Percentiles rank a stretch among this genome's conserved stretches.
Conservation (phyloP, 2,329 filamentous ascomycete species). For the Zymoseptoria passerinii region DNA sequence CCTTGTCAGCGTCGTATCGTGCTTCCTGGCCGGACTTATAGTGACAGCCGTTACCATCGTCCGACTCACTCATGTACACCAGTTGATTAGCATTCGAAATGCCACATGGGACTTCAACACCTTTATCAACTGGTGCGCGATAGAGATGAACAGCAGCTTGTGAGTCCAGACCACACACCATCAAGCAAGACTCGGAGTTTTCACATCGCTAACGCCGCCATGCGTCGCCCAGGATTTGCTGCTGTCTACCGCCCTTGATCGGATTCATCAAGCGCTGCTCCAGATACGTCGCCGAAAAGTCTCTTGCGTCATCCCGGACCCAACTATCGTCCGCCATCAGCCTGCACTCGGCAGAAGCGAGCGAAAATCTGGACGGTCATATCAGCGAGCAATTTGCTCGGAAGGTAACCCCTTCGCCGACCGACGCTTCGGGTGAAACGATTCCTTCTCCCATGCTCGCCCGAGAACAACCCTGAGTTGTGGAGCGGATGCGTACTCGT, state of each 20-base stretch:
- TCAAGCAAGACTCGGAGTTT: neutral
- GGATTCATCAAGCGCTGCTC: neutral
- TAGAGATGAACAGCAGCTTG: neutral
- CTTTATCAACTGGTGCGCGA: neutral
- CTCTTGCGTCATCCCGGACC: neutral
- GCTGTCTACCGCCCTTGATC: neutral
- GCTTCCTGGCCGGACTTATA: slow-evolving; percentile 11
- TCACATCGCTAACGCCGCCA: neutral
- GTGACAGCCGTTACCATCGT: slow-evolving; percentile 9
- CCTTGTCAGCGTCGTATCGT: slow-evolving; percentile 1
- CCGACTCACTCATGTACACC: slow-evolving; percentile 1
- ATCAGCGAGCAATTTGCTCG: too few species aligned
- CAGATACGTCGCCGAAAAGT: neutral
- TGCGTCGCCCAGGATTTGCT: neutral
- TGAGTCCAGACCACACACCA: neutral
- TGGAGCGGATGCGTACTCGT: too few species aligned
- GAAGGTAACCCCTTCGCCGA: too few species aligned
- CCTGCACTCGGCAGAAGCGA: neutral
- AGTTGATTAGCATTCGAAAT: slow-evolving; percentile 1
- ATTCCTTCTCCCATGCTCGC: too few species aligned
- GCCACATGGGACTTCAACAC: slow-evolving; percentile 5
- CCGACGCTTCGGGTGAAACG: too few species aligned
- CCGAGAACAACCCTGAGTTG: too few species aligned
- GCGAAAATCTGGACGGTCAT: too few species aligned
- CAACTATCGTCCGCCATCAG: neutral